These are phyloP conservation scores for Dothidotthia symphoricarpi DNA, from an alignment of 2,329 filamentous ascomycete species.

Conservation along the genomic window DNA sequence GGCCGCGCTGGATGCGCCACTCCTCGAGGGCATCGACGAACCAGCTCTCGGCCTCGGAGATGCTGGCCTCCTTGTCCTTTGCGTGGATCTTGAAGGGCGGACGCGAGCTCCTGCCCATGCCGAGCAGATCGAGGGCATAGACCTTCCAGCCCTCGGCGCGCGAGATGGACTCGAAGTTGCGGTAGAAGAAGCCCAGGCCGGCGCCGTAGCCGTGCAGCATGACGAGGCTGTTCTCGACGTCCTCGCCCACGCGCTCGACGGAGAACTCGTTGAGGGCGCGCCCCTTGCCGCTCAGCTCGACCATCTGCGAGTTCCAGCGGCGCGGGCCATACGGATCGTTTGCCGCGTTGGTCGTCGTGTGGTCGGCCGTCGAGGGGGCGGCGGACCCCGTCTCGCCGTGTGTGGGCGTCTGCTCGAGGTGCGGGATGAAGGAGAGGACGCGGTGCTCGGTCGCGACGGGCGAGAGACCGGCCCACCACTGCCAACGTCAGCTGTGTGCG, in stretches of 20 bases:
- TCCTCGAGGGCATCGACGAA: constrained; percentile 96
- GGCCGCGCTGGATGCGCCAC: constrained; percentile 83
- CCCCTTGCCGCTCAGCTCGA: constrained; percentile 79
- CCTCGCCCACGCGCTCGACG: constrained; percentile 77
- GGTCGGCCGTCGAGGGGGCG: constrained; percentile 48
- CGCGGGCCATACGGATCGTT: constrained; percentile 81
- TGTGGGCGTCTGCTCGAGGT: constrained; percentile 69
- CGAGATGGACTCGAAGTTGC: constrained; percentile 89
- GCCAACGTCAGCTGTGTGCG: constrained; percentile 1
- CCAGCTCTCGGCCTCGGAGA: constrained; percentile 87
- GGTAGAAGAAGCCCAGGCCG: constrained; percentile 96
- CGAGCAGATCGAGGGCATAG: constrained; percentile 90
- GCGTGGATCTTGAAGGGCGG: constrained; percentile 82
- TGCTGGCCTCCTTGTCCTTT: constrained; percentile 76
- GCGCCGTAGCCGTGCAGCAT: constrained; percentile 97
- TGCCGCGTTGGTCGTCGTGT: constrained; percentile 46
- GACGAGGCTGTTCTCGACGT: constrained; percentile 80
- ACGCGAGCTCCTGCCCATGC: constrained; percentile 86
- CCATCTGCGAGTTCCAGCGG: constrained; percentile 81
- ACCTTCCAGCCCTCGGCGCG: constrained; percentile 79
- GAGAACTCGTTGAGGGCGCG: constrained; percentile 90
- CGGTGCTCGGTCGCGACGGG: constrained; percentile 82
- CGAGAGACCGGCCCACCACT: constrained; percentile 80
- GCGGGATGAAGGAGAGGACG: constrained; percentile 82
- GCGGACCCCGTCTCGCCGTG: constrained; percentile 63